Conservation (phyloP, 495 filamentous ascomycete genomes). For the Niebla homalea region DNA sequence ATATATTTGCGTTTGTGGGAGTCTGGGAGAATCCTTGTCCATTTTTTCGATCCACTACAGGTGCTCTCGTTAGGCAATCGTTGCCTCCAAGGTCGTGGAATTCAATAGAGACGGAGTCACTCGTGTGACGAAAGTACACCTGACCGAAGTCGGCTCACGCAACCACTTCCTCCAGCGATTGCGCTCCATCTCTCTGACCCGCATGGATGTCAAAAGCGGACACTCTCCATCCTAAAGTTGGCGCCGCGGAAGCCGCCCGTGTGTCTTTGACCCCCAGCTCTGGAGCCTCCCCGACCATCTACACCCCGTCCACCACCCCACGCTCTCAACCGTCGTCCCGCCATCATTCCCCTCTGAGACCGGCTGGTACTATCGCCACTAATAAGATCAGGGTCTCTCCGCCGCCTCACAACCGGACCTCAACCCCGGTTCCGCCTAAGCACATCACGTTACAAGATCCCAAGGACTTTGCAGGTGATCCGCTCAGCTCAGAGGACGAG, state of each 20-base stretch:
- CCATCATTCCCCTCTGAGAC: constrained; percentile 12
- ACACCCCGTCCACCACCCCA: constrained; percentile 16
- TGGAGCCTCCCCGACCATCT: constrained; percentile 12
- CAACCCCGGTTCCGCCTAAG: background rate
- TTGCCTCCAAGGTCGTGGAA: too few relatives aligned
- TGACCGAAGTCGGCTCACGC: background rate
- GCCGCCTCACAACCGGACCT: background rate
- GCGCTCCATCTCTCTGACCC: constrained; percentile 14
- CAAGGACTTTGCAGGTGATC: constrained; percentile 6
- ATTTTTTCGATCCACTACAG: too few relatives aligned
- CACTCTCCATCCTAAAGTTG: constrained; percentile 9
- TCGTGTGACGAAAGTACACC: background rate
- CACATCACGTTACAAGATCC: constrained; percentile 2
- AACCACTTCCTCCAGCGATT: constrained; percentile 11
- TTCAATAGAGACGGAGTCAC: background rate
- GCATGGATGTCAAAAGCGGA: constrained; percentile 19
- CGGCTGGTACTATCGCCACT: background rate
- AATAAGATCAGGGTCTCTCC: constrained; percentile 9
- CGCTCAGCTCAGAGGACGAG: constrained; percentile 21
- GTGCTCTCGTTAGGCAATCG: too few relatives aligned
- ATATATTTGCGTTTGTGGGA: too few relatives aligned
- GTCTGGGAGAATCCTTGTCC: too few relatives aligned
- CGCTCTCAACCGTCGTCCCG: constrained; percentile 11
- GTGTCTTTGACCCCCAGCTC: constrained; percentile 4
- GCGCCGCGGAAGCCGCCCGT: constrained; percentile 6